Conservation (phyloP, 768 basidiomycete species). For the Agaricus sinodeliciosus region DNA sequence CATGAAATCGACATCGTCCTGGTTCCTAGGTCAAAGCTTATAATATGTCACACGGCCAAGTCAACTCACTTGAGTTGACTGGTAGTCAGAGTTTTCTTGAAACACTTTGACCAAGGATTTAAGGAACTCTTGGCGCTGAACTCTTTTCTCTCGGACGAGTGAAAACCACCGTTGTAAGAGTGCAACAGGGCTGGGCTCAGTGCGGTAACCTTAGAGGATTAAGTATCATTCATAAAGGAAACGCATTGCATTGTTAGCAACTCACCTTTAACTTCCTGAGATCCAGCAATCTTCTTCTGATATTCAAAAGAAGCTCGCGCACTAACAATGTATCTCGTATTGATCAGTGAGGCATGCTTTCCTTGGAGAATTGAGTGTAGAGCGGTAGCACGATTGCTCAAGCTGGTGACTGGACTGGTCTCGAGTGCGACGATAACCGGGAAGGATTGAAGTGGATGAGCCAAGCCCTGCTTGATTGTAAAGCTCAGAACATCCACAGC, state of each 20-base stretch:
- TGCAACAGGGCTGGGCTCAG: slow-evolving; percentile 60
- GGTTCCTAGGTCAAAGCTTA: background rate
- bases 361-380: slow-evolving; percentile 78
- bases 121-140: slow-evolving; percentile 79
- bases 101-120: slow-evolving; percentile 78
- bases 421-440: slow-evolving; percentile 92
- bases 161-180: slow-evolving; percentile 88
- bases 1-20: slow-evolving; percentile 82
- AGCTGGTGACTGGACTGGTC: slow-evolving; percentile 55
- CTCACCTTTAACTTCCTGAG: slow-evolving; percentile 49
- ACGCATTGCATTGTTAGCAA: background rate
- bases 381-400: slow-evolving; percentile 72
- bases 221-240: background rate
- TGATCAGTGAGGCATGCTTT: slow-evolving; percentile 87
- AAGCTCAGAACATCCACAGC: slow-evolving; percentile 91
- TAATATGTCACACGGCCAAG: background rate
- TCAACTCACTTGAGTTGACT: slow-evolving; percentile 61
- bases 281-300: slow-evolving; percentile 47
- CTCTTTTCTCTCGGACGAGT: slow-evolving; percentile 87
- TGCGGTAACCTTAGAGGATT: slow-evolving; percentile 50
- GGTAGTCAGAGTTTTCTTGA: slow-evolving; percentile 55
- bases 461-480: slow-evolving; percentile 91
- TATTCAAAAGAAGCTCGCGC: slow-evolving; percentile 81
- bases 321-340: slow-evolving; percentile 76
- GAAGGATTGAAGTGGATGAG: slow-evolving; percentile 91